Conservation (phyloP, 257 asterid species). For the Nemophila menziesii region DNA sequence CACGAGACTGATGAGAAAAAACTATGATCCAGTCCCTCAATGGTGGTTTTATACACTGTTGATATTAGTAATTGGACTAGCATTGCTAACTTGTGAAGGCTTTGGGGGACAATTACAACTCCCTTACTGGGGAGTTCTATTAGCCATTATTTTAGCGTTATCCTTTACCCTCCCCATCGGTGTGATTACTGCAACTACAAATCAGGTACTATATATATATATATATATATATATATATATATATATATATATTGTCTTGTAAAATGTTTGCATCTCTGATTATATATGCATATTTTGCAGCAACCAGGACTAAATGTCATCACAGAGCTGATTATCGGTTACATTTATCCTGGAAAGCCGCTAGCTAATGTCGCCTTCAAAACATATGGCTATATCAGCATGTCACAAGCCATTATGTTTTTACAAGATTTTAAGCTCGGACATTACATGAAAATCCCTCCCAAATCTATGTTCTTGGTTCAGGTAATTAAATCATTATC, state of each 20-base stretch:
- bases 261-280: background rate
- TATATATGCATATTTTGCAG: constrained; percentile 12
- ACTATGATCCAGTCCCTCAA: constrained; percentile 55
- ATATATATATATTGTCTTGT: background rate
- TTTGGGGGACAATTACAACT: constrained; percentile 50
- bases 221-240: too few relatives aligned
- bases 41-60: constrained; percentile 57
- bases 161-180: constrained; percentile 53
- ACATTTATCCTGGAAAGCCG: constrained; percentile 56
- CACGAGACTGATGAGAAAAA: constrained; percentile 56
- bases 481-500: constrained; percentile 23
- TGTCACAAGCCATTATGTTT: constrained; percentile 44
- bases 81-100: constrained; percentile 43
- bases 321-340: constrained; percentile 53
- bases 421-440: constrained; percentile 63
- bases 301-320: constrained; percentile 44
- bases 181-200: constrained; percentile 52
- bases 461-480: constrained; percentile 58
- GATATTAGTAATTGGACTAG: constrained; percentile 22
- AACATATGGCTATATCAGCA: constrained; percentile 47
- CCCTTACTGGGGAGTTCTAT: constrained; percentile 56
- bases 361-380: constrained; percentile 49
- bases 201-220: constrained; percentile 33
- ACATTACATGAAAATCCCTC: constrained; percentile 70
- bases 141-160: constrained; percentile 40